Conservation (phyloP, 345 rosid genomes). For the Salix brachista region DNA sequence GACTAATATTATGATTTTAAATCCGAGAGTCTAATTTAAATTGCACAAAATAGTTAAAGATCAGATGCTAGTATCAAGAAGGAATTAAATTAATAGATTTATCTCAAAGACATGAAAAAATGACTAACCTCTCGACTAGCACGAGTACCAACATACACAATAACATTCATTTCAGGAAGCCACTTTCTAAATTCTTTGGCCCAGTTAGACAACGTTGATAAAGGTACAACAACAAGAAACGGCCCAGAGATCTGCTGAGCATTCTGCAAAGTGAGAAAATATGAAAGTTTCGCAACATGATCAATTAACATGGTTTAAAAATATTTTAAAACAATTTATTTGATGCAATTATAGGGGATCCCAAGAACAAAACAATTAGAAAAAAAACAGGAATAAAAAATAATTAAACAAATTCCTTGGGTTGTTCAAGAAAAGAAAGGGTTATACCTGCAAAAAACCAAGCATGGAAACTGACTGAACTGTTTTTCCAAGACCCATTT, state of each 20-base stretch:
- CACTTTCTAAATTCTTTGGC: constrained; percentile 98
- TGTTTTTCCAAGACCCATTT: constrained; percentile 99
- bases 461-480: constrained; percentile 99
- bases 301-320: neutral
- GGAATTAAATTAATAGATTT: neutral
- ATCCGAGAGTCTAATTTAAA: neutral
- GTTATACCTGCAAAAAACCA: constrained; percentile 87
- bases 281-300: neutral
- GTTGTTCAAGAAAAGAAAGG: neutral
- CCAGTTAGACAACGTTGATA: constrained; percentile 97
- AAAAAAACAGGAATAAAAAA: neutral
- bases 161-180: constrained; percentile 91
- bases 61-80: neutral
- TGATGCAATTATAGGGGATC: neutral
- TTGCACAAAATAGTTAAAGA: neutral
- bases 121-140: constrained; percentile 93
- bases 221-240: constrained; percentile 95
- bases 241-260: constrained; percentile 96
- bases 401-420: neutral
- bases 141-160: constrained; percentile 96
- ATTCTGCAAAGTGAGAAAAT: constrained; percentile 48
- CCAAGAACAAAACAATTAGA: neutral
- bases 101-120: constrained; percentile 7
- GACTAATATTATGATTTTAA: neutral
- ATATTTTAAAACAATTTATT: neutral